A percentile compares a stretch with the other conserved stretches of the same genome.
phyloP scores from a whole-genome alignment of 2,329 filamentous ascomycete species.

The Cytospora mali region DNA sequence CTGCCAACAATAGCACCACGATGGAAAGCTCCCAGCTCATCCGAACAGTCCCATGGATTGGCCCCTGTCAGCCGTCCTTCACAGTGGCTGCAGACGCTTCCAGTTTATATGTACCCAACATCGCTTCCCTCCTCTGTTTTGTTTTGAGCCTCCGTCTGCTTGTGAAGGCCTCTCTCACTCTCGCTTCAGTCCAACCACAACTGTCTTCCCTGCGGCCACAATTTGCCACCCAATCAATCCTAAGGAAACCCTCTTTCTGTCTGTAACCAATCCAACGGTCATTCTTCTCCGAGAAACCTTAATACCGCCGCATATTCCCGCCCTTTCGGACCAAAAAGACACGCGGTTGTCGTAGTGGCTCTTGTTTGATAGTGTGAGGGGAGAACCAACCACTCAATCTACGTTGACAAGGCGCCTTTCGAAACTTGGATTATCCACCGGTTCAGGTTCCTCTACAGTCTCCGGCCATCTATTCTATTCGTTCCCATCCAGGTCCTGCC shows the following conservation, averaged over 20 bases:
- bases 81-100: background rate
- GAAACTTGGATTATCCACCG: background rate
- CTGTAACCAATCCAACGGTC: background rate
- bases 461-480: background rate
- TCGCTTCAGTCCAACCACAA: background rate
- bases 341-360: conserved; percentile 1
- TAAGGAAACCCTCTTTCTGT: background rate
- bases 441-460: background rate
- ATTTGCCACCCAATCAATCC: background rate
- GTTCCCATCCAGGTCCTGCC: background rate
- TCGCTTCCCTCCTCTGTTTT: background rate
- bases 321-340: background rate
- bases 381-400: background rate
- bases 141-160: conserved; percentile 1
- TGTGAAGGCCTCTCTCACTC: background rate
- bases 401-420: background rate
- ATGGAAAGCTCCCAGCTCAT: background rate
- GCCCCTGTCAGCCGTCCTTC: background rate
- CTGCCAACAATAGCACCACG: too few species aligned
- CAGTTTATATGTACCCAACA: background rate
- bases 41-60: background rate
- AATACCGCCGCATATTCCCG: background rate
- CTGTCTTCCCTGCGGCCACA: background rate
- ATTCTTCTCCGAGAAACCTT: background rate
- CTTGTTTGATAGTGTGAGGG: background rate